phyloP scores from a whole-genome alignment of 1,139 yeast genomes.

The Starmera stellimalicola region DNA sequence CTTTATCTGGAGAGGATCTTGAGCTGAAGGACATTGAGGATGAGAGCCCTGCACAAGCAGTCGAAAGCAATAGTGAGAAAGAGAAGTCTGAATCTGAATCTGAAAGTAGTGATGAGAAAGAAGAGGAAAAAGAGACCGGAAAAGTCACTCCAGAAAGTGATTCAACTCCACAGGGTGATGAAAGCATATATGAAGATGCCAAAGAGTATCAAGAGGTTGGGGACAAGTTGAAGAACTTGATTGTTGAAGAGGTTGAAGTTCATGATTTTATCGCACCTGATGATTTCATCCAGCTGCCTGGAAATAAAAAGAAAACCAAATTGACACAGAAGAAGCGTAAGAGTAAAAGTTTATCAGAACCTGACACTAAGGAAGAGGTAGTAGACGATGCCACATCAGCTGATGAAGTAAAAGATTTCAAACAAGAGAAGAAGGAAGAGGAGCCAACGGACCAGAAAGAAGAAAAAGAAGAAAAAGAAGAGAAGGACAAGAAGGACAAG shows the following conservation, averaged over 20 bases:
- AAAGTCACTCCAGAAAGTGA: constrained; percentile 7
- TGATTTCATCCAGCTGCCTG: constrained; percentile 10
- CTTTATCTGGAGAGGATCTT: constrained; percentile 30
- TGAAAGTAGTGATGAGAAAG: constrained; percentile 7
- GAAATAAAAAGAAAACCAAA: constrained; percentile 6
- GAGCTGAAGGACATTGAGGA: constrained; percentile 26
- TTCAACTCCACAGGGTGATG: constrained; percentile 6
- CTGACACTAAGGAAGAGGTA: constrained; percentile 1
- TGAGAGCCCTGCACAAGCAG: constrained; percentile 1
- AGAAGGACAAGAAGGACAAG: constrained; percentile 6
- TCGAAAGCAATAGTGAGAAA: not conserved
- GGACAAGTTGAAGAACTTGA: constrained; percentile 18
- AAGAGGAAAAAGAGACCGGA: constrained; percentile 7
- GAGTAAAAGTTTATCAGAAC: too few species aligned
- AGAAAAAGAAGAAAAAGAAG: constrained; percentile 8
- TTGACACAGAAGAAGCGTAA: too few species aligned
- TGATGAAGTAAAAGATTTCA: constrained; percentile 9
- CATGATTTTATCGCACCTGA: constrained; percentile 23
- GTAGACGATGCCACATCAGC: not conserved
- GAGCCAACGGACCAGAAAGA: constrained; percentile 7
- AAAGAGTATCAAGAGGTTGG: constrained; percentile 7
- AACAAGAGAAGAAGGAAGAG: constrained; percentile 7
- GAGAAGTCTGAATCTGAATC: constrained; percentile 2
- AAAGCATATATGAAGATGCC: constrained; percentile 3
- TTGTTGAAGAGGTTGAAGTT: constrained; percentile 34